Percentiles rank a stretch among this genome's conserved stretches.
These are phyloP conservation scores for Aspergillus affinis DNA, from an alignment of 495 filamentous ascomycete genomes.

Conservation along the genomic window DNA sequence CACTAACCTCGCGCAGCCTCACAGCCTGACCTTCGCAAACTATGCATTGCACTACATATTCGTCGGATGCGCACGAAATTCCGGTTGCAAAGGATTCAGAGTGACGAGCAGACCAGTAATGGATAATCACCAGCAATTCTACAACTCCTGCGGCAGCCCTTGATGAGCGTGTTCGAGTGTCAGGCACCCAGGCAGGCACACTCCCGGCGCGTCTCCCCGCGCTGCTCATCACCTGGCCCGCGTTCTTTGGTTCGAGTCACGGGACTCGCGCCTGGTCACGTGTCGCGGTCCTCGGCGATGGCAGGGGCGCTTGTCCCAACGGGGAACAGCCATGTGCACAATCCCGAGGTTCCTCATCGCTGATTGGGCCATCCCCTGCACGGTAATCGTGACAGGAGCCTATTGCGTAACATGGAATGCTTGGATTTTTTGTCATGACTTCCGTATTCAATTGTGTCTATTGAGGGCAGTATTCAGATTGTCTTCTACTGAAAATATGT, in stretches of 20 bases:
- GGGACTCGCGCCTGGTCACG: slow-evolving; percentile 26
- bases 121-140: not conserved
- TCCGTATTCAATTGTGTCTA: no score
- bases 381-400: slow-evolving; percentile 13
- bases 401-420: not conserved
- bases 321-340: slow-evolving; percentile 17
- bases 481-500: no score
- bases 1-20: slow-evolving; percentile 24
- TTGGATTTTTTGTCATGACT: not conserved
- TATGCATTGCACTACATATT: slow-evolving; percentile 18
- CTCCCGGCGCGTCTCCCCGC: slow-evolving; percentile 22
- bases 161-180: not conserved
- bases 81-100: not conserved
- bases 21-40: slow-evolving; percentile 15
- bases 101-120: not conserved
- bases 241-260: slow-evolving; percentile 23
- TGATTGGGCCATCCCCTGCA: slow-evolving; percentile 15
- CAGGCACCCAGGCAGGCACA: slow-evolving; percentile 3
- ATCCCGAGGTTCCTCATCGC: slow-evolving; percentile 11
- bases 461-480: no score
- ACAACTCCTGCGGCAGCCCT: not conserved
- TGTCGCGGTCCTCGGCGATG: slow-evolving; percentile 5
- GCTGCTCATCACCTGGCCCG: slow-evolving; percentile 18
- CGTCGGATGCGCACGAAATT: not conserved
- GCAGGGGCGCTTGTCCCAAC: slow-evolving; percentile 11